Conservation (phyloP, 208 protist species). For the Wallacemonas rigidus region DNA sequence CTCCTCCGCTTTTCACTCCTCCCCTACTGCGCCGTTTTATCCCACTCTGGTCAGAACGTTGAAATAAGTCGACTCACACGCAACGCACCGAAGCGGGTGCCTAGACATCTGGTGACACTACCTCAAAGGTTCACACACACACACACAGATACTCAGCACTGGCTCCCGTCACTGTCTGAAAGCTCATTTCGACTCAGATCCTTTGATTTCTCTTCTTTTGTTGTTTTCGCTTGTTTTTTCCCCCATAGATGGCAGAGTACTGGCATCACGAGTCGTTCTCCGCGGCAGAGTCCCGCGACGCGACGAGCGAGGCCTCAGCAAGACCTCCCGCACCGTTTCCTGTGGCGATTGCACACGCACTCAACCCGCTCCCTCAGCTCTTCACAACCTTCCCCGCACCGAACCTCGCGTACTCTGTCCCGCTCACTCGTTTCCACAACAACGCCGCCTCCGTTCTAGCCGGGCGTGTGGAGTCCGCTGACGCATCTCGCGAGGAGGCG, state of each 20-base stretch:
- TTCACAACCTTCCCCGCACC: slow-evolving; percentile 53
- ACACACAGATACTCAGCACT: no score
- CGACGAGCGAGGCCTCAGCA: not conserved
- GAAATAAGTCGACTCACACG: no score
- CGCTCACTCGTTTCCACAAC: not conserved
- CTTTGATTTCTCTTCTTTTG: slow-evolving; percentile 11
- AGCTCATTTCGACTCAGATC: not conserved
- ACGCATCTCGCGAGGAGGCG: slow-evolving; percentile 13
- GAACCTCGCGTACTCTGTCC: slow-evolving; percentile 7
- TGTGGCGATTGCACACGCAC: slow-evolving; percentile 27
- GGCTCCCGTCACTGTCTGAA: not conserved
- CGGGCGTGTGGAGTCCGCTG: not conserved
- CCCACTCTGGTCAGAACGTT: no score
- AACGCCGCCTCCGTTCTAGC: not conserved
- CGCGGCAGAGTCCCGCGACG: not conserved
- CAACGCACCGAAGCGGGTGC: no score
- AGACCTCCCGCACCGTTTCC: slow-evolving; percentile 22
- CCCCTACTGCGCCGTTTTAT: no score
- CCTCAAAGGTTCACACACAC: no score
- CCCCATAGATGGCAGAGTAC: slow-evolving; percentile 9
- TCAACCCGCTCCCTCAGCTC: slow-evolving; percentile 50
- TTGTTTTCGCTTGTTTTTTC: slow-evolving; percentile 11
- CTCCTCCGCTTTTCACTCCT: no score
- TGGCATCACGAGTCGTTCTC: not conserved
- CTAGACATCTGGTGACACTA: no score